Evolutionary conservation across 129 eudicot genomes (phyloP).

Genomic region (Escallonia rubra): DNA sequence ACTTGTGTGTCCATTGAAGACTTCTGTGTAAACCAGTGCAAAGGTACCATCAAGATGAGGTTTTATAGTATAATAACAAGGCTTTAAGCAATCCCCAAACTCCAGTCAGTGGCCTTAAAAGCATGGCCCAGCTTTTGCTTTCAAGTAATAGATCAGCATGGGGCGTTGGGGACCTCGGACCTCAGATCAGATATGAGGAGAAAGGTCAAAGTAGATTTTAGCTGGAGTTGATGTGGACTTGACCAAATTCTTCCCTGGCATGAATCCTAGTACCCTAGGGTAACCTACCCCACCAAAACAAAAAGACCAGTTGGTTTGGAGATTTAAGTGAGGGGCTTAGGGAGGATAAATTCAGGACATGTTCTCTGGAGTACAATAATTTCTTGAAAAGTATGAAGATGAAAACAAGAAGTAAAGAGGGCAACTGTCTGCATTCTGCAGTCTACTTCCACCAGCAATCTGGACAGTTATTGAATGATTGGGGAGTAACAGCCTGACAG

Average conservation of each 20-base stretch:
- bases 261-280: no score
- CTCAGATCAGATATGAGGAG: not conserved
- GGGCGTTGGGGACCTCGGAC: not conserved
- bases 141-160: not conserved
- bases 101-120: not conserved
- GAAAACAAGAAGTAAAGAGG: constrained; percentile 17
- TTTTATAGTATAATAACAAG: not conserved
- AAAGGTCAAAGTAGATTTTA: not conserved
- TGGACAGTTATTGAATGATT: constrained; percentile 20
- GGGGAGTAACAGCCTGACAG: constrained; percentile 4
- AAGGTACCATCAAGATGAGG: not conserved
- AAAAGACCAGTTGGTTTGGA: no score
- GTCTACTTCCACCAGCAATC: constrained; percentile 18
- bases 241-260: no score
- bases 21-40: no score
- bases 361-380: constrained; percentile 3
- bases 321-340: no score
- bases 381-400: constrained; percentile 12
- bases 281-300: no score
- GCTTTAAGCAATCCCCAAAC: not conserved
- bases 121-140: not conserved
- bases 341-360: no score
- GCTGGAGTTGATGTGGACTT: constrained; percentile 9
- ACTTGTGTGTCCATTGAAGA: no score
- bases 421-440: constrained; percentile 22